Percentiles rank a stretch among this genome's conserved stretches.
Conservation (phyloP, 441 rosid species). For the Mallotus japonicus region DNA sequence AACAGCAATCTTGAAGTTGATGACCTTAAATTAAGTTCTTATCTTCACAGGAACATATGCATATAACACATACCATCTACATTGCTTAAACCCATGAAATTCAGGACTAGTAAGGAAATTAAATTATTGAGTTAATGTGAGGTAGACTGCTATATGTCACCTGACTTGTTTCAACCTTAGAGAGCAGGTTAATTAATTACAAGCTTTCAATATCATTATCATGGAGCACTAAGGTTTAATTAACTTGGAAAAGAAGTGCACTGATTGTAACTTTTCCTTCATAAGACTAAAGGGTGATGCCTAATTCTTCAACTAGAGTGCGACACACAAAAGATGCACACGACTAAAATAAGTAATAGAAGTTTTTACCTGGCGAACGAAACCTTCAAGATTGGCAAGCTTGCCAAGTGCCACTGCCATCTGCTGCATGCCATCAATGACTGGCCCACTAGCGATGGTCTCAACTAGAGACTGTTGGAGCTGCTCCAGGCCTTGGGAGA, state of each 20-base stretch:
- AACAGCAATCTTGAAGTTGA: background rate
- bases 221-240: background rate
- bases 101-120: background rate
- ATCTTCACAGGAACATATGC: background rate
- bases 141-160: conserved; percentile 2
- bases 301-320: background rate
- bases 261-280: background rate
- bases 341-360: background rate
- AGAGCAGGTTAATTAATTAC: conserved; percentile 5
- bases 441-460: conserved; percentile 71
- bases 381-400: conserved; percentile 84
- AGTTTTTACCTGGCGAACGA: conserved; percentile 77
- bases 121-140: background rate
- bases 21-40: background rate
- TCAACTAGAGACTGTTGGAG: conserved; percentile 84
- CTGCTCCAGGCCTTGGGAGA: conserved; percentile 83
- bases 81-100: conserved; percentile 6
- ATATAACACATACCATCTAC: background rate
- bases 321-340: no score
- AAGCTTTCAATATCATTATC: conserved; percentile 21
- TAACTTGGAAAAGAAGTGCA: conserved; percentile 10
- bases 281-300: background rate
- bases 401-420: conserved; percentile 92
- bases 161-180: conserved; percentile 7
- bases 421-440: conserved; percentile 80